phyloP scores from a whole-genome alignment of 345 rosid genomes.

The Populus alba region DNA sequence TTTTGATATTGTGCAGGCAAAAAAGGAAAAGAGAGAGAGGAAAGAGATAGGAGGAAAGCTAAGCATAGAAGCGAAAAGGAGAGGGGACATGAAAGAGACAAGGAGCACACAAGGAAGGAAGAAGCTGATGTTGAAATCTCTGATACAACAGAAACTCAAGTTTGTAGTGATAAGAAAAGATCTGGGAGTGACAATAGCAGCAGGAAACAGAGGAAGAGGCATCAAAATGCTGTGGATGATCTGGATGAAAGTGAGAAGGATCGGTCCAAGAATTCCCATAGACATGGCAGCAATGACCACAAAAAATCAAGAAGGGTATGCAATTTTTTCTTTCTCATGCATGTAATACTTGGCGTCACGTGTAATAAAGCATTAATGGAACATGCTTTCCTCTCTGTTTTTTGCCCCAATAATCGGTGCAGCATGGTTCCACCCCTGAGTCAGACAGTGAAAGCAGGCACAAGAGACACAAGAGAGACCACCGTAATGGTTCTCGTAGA shows the following conservation, averaged over 20 bases:
- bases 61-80: constrained; percentile 71
- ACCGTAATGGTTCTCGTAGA: constrained; percentile 50
- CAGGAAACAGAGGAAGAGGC: constrained; percentile 59
- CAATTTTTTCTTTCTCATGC: constrained; percentile 6
- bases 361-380: not conserved
- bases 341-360: not conserved
- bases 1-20: constrained; percentile 45
- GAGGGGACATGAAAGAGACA: constrained; percentile 60
- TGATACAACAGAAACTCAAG: constrained; percentile 42
- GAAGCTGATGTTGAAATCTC: constrained; percentile 42
- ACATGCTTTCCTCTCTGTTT: not conserved
- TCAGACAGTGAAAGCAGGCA: constrained; percentile 66
- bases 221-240: constrained; percentile 44
- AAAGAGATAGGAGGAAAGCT: constrained; percentile 57
- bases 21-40: constrained; percentile 65
- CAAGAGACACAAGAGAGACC: constrained; percentile 65
- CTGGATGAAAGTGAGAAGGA: constrained; percentile 53
- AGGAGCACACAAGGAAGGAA: constrained; percentile 48
- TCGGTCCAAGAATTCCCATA: constrained; percentile 46
- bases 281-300: constrained; percentile 48
- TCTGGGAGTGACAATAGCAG: constrained; percentile 53
- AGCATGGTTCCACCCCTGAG: constrained; percentile 61
- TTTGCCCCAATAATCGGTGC: constrained; percentile 16
- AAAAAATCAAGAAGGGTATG: constrained; percentile 66
- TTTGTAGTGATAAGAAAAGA: constrained; percentile 44